phyloP scores from a whole-genome alignment of 2,329 filamentous ascomycete species.

The Emericellopsis cladophorae region DNA sequence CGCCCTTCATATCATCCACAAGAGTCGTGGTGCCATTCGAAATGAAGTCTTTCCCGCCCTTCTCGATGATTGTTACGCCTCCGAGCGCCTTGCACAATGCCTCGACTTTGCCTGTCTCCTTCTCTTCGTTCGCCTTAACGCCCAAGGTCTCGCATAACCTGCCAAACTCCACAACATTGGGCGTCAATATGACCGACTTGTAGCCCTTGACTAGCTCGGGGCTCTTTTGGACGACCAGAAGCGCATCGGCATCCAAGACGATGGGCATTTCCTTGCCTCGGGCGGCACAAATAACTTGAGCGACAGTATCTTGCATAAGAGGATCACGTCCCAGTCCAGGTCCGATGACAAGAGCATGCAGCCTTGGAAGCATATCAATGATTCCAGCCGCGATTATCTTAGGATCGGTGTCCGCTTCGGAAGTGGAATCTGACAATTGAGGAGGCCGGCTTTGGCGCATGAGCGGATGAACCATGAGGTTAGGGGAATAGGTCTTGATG shows the following conservation, averaged over 20 bases:
- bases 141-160: constrained; percentile 65
- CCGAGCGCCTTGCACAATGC: constrained; percentile 61
- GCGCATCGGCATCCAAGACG: constrained; percentile 83
- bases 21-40: constrained; percentile 68
- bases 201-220: constrained; percentile 74
- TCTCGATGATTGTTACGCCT: constrained; percentile 85
- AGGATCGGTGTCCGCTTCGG: constrained; percentile 36
- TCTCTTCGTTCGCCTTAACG: constrained; percentile 35
- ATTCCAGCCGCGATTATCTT: constrained; percentile 53
- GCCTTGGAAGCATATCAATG: constrained; percentile 66
- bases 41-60: constrained; percentile 72
- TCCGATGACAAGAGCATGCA: constrained; percentile 88
- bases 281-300: constrained; percentile 67
- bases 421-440: constrained; percentile 25
- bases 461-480: constrained; percentile 95
- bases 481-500: constrained; percentile 96
- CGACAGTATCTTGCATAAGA: constrained; percentile 80
- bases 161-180: constrained; percentile 88
- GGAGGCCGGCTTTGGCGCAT: constrained; percentile 59
- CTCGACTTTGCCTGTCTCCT: constrained; percentile 40
- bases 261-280: constrained; percentile 60
- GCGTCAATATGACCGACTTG: constrained; percentile 74
- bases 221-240: constrained; percentile 62
- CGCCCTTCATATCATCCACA: constrained; percentile 65
- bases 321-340: constrained; percentile 83